Evolutionary conservation across 257 asterid species (phyloP), one percentile per base, ranked within the genome.

Genomic region (Echium plantagineum): DNA sequence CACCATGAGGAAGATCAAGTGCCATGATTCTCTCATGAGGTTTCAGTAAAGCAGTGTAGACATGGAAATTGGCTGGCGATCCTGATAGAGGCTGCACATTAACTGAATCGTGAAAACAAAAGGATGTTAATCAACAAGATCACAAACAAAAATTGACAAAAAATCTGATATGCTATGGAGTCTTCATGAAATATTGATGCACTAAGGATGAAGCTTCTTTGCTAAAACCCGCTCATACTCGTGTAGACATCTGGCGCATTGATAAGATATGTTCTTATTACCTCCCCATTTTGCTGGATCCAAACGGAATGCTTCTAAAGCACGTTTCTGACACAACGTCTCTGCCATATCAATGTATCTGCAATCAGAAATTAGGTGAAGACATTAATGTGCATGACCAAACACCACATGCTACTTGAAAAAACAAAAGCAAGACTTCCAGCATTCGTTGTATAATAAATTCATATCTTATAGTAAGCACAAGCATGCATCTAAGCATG

Each of bases 1-100:
- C 95, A 67, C 95, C 97, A 54, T 89, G 97, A 72, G 96, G 96
- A 77, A 85, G 96, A 78, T 89, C 95, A 57, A 85, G 97, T 4
- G 95, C 97, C 97, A 83, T 89, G 62, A 89, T 85, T 76, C 95
- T 71, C 13, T 89, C 97, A 62, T 86, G 97, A 46, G 95, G 97
- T 69, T 86, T 89, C 58, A 89, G 78, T 66, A 86, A 74, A 53
- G 96, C 95, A 19, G 96, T 85, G 81, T 89, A 89, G 63, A 85
- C 95, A 0, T 89, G 96, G 64, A 85, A 83, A 75, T 83, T 88
- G 61, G 96, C 74, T 2, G 94, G 96, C 54, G 96, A 88, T 59
- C 96, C 95, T 21, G 95, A 88, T 59, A 85, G 79, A 51, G 95
- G 88, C 78, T 88, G 96, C 67, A 89, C 95, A 65, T 89, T 85